Conservation (phyloP, 108 stramenopile genomes). For the Poteriospumella lacustris region DNA sequence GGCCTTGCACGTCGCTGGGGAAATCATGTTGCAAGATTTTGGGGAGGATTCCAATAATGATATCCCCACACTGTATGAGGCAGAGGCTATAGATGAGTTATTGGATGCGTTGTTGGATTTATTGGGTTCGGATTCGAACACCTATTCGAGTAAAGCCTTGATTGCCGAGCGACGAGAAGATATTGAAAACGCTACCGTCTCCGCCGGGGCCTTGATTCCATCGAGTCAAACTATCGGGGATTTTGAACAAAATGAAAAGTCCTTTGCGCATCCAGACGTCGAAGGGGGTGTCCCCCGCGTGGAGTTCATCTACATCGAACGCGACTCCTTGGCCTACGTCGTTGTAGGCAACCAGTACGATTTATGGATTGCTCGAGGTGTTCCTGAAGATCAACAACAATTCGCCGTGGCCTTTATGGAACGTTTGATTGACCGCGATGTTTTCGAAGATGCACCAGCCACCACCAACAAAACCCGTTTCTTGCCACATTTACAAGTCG, state of each 20-base stretch:
- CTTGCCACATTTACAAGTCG: not conserved
- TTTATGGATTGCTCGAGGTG: conserved; percentile 19
- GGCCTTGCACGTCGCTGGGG: not conserved
- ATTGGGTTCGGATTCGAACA: not conserved
- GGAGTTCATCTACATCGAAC: not conserved
- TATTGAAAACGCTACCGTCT: not conserved
- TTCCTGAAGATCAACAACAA: not conserved
- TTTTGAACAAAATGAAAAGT: not conserved
- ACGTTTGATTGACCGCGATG: no score
- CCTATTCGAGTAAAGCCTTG: not conserved
- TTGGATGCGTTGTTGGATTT: not conserved
- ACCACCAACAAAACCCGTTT: no score
- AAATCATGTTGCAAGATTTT: not conserved
- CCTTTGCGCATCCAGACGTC: conserved; percentile 15
- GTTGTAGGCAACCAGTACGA: conserved; percentile 4
- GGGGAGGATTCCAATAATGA: not conserved
- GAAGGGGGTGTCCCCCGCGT: not conserved
- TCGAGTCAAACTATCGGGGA: not conserved
- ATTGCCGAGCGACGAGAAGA: not conserved
- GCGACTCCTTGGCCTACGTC: not conserved
- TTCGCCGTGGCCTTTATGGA: not conserved
- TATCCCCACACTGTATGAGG: not conserved
- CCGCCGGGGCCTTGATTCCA: not conserved
- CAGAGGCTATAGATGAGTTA: not conserved
- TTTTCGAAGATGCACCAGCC: no score